Percentiles rank a stretch among this genome's conserved stretches.
phyloP scores from a whole-genome alignment of 2,329 filamentous ascomycete genomes.

The Microdochium nivale region DNA sequence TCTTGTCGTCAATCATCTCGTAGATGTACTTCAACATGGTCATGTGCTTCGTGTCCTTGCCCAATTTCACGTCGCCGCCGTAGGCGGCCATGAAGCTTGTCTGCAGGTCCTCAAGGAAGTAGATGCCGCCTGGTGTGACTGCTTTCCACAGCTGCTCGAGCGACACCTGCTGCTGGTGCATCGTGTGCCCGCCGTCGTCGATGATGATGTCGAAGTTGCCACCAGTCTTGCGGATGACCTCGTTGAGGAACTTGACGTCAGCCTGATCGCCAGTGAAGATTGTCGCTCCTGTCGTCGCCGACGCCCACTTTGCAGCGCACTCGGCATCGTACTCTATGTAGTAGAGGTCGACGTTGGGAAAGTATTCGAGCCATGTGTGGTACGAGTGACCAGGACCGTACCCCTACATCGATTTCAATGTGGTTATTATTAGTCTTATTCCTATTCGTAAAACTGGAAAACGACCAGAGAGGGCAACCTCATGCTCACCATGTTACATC shows the following conservation, averaged over 20 bases:
- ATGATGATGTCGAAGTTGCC: conserved; percentile 29
- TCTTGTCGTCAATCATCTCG: conserved; percentile 16
- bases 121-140: conserved; percentile 25
- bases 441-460: neutral
- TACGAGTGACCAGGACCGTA: conserved; percentile 29
- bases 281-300: conserved; percentile 23
- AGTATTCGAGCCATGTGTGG: conserved; percentile 30
- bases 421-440: neutral
- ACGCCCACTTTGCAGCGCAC: conserved; percentile 25
- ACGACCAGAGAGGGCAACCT: conserved; percentile 7
- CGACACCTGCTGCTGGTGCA: conserved; percentile 26
- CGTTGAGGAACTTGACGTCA: conserved; percentile 23
- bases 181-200: conserved; percentile 28
- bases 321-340: conserved; percentile 29
- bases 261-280: conserved; percentile 31
- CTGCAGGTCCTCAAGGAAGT: conserved; percentile 25
- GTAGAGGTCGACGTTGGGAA: conserved; percentile 28
- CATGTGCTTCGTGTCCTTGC: conserved; percentile 10
- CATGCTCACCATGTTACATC: conserved; percentile 25
- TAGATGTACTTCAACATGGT: conserved; percentile 19
- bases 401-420: neutral
- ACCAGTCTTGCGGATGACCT: conserved; percentile 22
- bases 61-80: conserved; percentile 13
- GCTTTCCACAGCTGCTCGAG: conserved; percentile 25
- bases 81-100: conserved; percentile 17